Evolutionary conservation across 129 eudicot genomes (phyloP).

Genomic region (Centaurea solstitialis): DNA sequence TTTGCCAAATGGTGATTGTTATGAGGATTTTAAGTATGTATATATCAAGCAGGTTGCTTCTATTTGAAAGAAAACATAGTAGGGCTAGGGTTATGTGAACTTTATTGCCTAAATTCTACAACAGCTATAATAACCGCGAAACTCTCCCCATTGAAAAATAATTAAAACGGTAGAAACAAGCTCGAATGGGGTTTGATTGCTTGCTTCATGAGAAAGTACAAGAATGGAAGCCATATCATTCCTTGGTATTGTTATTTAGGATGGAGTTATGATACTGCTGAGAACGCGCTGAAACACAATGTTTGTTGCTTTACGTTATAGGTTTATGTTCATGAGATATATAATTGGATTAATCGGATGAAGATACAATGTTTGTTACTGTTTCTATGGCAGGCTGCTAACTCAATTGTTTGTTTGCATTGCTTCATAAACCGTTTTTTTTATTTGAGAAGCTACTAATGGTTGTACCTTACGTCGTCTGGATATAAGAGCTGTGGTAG

Average conservation of each 20-base stretch:
- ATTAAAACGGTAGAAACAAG: not conserved
- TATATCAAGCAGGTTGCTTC: not conserved
- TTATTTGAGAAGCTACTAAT: slow-evolving; percentile 69
- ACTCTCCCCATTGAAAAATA: not conserved
- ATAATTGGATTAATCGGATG: slow-evolving; percentile 14
- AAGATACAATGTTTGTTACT: not conserved
- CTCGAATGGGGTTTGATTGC: not conserved
- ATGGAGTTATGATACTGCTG: not conserved
- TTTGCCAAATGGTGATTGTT: too few species aligned
- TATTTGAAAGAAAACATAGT: not conserved
- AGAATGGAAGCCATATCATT: not conserved
- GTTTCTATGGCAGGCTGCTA: slow-evolving; percentile 75
- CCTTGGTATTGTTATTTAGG: not conserved
- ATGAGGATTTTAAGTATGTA: not conserved
- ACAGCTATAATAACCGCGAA: not conserved
- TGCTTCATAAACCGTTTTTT: slow-evolving; percentile 79
- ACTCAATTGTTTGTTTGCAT: slow-evolving; percentile 83
- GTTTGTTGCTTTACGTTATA: not conserved
- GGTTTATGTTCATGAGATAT: not conserved
- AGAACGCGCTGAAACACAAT: too few species aligned
- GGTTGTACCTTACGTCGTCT: slow-evolving; percentile 96
- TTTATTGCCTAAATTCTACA: not conserved
- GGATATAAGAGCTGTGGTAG: slow-evolving; percentile 86
- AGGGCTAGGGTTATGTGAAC: not conserved
- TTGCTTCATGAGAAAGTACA: not conserved